Percentiles rank a stretch among this genome's conserved stretches.
Evolutionary conservation across 176 grass and related monocot genomes (phyloP).

Genomic region (Hsuehochloa calcarea): DNA sequence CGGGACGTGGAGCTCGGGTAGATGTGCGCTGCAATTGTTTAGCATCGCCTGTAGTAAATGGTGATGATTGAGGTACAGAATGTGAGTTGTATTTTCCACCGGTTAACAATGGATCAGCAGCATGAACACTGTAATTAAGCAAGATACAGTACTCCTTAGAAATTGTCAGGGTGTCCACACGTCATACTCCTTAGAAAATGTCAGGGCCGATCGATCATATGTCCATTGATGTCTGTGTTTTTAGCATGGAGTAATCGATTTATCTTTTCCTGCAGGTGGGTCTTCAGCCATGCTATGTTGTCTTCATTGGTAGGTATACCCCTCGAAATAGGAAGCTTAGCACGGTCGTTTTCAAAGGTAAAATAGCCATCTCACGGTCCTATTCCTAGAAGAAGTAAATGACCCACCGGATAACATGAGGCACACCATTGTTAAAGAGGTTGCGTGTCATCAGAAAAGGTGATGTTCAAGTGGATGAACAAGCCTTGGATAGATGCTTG

Average conservation of each 20-base stretch:
- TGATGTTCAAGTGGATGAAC: not conserved
- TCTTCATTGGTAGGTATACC: too few species aligned
- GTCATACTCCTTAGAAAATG: not conserved
- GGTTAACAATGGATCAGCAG: not conserved
- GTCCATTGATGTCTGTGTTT: not conserved
- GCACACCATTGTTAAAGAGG: too few species aligned
- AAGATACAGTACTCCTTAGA: not conserved
- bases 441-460: not conserved
- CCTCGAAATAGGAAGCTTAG: too few species aligned
- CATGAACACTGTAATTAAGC: not conserved
- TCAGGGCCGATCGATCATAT: not conserved
- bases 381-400: too few species aligned
- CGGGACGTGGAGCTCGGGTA: conserved; percentile 27
- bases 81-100: not conserved
- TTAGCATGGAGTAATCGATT: not conserved
- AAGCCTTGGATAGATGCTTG: not conserved
- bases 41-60: conserved; percentile 30
- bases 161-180: not conserved
- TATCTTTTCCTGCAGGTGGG: not conserved
- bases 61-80: conserved; percentile 22
- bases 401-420: too few species aligned
- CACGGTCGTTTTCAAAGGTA: too few species aligned
- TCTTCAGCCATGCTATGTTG: too few species aligned
- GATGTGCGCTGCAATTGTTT: conserved; percentile 34
- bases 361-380: too few species aligned